Evolutionary conservation across 208 protist species (phyloP), one percentile per base, ranked within the genome.

Genomic region (Crithidia mellificae): DNA sequence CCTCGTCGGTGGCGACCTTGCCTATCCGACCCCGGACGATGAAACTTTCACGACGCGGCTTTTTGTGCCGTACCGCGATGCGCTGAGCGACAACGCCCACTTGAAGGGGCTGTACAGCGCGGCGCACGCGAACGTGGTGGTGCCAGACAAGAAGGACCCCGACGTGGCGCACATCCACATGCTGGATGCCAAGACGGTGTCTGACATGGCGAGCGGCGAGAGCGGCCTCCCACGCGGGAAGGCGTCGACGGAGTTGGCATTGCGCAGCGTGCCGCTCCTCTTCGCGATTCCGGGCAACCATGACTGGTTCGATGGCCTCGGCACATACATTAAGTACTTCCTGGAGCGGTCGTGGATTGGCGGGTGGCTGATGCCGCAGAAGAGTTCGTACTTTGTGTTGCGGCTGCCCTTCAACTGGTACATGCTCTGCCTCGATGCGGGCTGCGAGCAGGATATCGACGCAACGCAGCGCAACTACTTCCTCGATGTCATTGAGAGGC

Each of bases 241-340:
- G 58, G 71, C 56, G 11, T 84, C 71, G 7, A 74, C 63, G 27
- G 78, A 84, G 63, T 72, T 84, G 47, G 80, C 78, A 12, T 68
- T 92, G 52, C 82, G 73, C n/a, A 91, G 73, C 36, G 55, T 83
- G 47, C 88, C 91, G 55, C 51, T 93, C 50, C 74, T 92, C n/a
- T 95, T 94, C 61, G 79, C 91, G 22, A 90, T 94, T 44, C 91
- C 91, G 6, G 88, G 88, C 41, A 96, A 94, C 68, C 88, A 96
- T 74, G 91, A 94, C 74, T 96, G 91, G 91, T 82, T 93, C 64
- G 91, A 96, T 56, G 91, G 91, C 5, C 84, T 94, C 27, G 68
- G 75, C 25, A 91, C 83, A 11, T 96, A 82, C 68, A 78, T 80
- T 44, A 89, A 92, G 65, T 89, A 83, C 76, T 88, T 96, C 20